These are phyloP conservation scores for Lachnellula hyalina DNA, from an alignment of 2,329 filamentous ascomycete species.

Conservation along the genomic window DNA sequence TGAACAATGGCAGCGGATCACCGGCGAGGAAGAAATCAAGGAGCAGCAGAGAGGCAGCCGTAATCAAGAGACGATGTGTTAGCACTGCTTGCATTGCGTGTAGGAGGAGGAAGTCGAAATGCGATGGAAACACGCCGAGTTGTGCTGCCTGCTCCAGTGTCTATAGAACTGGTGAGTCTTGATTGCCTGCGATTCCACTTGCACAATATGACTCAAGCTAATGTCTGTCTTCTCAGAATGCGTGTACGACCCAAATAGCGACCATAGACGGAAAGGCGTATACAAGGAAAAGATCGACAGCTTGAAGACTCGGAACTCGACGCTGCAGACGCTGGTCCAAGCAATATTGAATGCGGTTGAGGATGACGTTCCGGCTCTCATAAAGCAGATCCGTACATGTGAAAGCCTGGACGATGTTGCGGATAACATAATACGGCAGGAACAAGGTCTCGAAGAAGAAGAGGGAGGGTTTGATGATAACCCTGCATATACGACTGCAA, in stretches of 20 bases:
- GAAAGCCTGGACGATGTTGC: conserved; percentile 46
- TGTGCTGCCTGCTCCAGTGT: conserved; percentile 96
- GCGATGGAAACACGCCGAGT: conserved; percentile 84
- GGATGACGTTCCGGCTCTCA: conserved; percentile 74
- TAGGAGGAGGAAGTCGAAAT: conserved; percentile 76
- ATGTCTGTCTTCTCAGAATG: conserved; percentile 49
- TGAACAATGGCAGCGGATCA: not conserved
- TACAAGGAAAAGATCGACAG: conserved; percentile 92
- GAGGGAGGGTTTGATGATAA: conserved; percentile 40
- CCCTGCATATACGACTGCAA: conserved; percentile 37
- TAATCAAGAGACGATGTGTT: conserved; percentile 66
- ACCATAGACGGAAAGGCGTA: conserved; percentile 92
- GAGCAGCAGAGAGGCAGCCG: conserved; percentile 26
- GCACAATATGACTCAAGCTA: not conserved
- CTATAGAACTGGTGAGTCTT: conserved; percentile 58
- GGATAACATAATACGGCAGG: conserved; percentile 29
- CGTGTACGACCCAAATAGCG: conserved; percentile 92
- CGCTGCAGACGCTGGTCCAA: conserved; percentile 86
- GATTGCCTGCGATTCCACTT: not conserved
- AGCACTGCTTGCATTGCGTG: conserved; percentile 83
- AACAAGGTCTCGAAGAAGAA: conserved; percentile 30
- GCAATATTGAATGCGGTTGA: conserved; percentile 88
- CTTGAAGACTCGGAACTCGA: conserved; percentile 80
- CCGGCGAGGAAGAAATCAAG: conserved; percentile 28
- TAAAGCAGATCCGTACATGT: conserved; percentile 83